Evolutionary conservation across 1,139 yeast genomes (phyloP).

Genomic region (Suhomyces taliae): DNA sequence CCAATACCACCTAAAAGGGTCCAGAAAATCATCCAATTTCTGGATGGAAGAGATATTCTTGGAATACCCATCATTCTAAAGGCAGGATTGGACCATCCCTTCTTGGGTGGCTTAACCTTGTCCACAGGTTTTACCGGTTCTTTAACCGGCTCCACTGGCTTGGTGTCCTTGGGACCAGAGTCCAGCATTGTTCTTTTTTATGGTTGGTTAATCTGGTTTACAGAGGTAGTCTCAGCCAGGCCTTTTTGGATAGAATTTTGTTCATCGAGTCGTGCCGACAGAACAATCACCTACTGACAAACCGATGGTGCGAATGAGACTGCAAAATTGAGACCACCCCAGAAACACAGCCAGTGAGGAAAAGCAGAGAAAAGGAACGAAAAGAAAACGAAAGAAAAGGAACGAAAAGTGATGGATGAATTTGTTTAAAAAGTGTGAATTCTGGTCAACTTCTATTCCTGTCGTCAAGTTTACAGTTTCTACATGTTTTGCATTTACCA

Average conservation of each 20-base stretch:
- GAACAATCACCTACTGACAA: not conserved
- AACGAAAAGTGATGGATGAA: too few species aligned
- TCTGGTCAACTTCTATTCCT: too few species aligned
- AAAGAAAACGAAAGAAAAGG: too few species aligned
- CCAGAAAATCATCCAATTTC: slow-evolving; percentile 95
- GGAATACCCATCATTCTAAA: slow-evolving; percentile 86
- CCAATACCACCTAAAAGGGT: slow-evolving; percentile 60
- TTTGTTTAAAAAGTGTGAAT: too few species aligned
- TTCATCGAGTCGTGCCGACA: slow-evolving; percentile 8
- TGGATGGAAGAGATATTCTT: slow-evolving; percentile 71
- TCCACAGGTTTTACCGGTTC: not conserved
- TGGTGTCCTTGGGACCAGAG: slow-evolving; percentile 1
- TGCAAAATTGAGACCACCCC: too few species aligned
- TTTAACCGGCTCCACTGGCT: slow-evolving; percentile 1
- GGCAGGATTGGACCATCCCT: slow-evolving; percentile 81
- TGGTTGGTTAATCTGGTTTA: not conserved
- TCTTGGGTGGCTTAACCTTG: slow-evolving; percentile 21
- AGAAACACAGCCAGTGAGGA: too few species aligned
- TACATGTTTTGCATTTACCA: too few species aligned
- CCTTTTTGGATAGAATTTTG: not conserved
- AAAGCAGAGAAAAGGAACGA: too few species aligned
- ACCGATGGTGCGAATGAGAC: not conserved
- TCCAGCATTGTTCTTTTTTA: not conserved
- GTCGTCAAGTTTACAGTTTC: too few species aligned
- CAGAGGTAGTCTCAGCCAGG: too few species aligned